A percentile compares a stretch with the other conserved stretches of the same genome.
These are phyloP conservation scores for Pyrus communis DNA, from an alignment of 306 rosid species.

Conservation along the genomic window DNA sequence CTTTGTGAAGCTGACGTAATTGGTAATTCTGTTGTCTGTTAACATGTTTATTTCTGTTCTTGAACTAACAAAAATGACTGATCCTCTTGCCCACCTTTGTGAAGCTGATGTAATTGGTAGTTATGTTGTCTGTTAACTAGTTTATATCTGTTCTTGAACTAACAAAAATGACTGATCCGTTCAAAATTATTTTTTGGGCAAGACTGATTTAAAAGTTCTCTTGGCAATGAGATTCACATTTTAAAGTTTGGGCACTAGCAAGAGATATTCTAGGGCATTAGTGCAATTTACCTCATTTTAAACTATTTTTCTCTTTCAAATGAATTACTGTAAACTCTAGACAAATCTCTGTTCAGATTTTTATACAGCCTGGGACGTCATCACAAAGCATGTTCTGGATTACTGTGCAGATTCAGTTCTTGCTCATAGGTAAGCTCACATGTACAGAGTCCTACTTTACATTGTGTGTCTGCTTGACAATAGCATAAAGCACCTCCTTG, in stretches of 20 bases:
- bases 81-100: conserved; percentile 72
- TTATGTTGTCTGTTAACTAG: conserved; percentile 9
- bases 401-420: conserved; percentile 47
- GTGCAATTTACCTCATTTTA: background rate
- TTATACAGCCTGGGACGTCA: conserved; percentile 95
- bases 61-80: background rate
- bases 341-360: conserved; percentile 50
- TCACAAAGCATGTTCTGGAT: conserved; percentile 55
- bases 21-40: conserved; percentile 46
- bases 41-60: background rate
- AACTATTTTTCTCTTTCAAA: background rate
- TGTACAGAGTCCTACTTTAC: conserved; percentile 3
- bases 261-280: background rate
- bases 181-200: background rate
- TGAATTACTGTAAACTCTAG: conserved; percentile 2
- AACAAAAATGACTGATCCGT: background rate
- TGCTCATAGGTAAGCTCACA: conserved; percentile 55
- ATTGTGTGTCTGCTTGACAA: conserved; percentile 12
- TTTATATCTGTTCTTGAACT: background rate
- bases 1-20: conserved; percentile 91
- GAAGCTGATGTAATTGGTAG: conserved; percentile 91
- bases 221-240: background rate
- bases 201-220: background rate
- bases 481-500: background rate
- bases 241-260: background rate